Evolutionary conservation across 2,329 filamentous ascomycete genomes (phyloP).

Genomic region (Beauveria brongniartii): DNA sequence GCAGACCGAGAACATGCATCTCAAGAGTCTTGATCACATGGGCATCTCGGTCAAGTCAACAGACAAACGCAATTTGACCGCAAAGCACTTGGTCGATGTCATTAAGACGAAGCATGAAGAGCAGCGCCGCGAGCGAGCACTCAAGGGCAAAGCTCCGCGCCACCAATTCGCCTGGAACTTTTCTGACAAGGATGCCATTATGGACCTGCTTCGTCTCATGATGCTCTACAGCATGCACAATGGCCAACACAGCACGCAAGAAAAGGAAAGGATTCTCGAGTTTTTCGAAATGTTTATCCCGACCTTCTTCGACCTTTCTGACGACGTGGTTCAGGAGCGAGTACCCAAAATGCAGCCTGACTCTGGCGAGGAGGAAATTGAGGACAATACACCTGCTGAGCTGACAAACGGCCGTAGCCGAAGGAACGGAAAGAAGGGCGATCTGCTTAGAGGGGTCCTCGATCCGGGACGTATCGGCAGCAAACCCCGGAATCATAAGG

Average conservation of each 20-base stretch:
- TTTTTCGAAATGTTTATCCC: conserved; percentile 73
- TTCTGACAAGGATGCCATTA: conserved; percentile 58
- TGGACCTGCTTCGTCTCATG: conserved; percentile 55
- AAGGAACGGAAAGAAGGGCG: conserved; percentile 68
- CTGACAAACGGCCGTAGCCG: conserved; percentile 59
- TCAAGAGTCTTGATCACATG: conserved; percentile 95
- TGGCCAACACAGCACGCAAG: conserved; percentile 60
- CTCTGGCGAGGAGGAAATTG: conserved; percentile 69
- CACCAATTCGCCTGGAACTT: conserved; percentile 74
- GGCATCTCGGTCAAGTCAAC: conserved; percentile 79
- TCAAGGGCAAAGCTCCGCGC: conserved; percentile 52
- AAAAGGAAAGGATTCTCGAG: conserved; percentile 64
- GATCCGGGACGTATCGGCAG: conserved; percentile 68
- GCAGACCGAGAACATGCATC: conserved; percentile 90
- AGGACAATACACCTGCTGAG: conserved; percentile 64
- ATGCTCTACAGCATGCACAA: conserved; percentile 59
- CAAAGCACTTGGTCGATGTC: conserved; percentile 81
- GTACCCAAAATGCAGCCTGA: conserved; percentile 62
- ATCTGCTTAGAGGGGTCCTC: conserved; percentile 77
- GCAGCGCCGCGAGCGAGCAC: conserved; percentile 63
- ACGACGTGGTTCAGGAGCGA: conserved; percentile 58
- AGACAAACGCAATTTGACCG: conserved; percentile 86
- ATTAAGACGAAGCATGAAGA: conserved; percentile 92
- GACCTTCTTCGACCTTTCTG: conserved; percentile 66
- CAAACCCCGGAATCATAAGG: conserved; percentile 63